Evolutionary conservation across 805 yeast species (phyloP).

Genomic region (Spathaspora arborariae): DNA sequence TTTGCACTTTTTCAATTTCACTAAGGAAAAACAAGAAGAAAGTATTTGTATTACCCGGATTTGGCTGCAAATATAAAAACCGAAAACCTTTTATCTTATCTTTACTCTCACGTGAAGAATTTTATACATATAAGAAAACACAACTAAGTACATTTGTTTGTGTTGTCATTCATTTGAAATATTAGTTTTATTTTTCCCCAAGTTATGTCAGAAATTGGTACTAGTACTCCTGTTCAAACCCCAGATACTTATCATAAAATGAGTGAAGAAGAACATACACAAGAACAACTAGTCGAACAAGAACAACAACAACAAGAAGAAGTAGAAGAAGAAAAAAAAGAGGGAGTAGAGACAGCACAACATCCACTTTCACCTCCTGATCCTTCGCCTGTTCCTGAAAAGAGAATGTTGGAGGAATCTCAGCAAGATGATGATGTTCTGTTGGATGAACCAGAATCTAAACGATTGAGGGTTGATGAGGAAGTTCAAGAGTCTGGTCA

Average conservation of each 20-base stretch:
- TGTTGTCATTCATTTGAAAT: not conserved
- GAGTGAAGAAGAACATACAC: not conserved
- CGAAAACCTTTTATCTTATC: too few species aligned
- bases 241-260: conserved; percentile 26
- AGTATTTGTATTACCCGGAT: conserved; percentile 1
- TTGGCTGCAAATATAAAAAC: conserved; percentile 1
- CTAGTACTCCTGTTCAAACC: conserved; percentile 38
- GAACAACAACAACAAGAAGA: too few species aligned
- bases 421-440: conserved; percentile 8
- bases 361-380: conserved; percentile 44
- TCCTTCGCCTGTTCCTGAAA: conserved; percentile 42
- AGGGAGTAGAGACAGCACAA: conserved; percentile 4
- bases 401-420: conserved; percentile 28
- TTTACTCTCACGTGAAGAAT: too few species aligned
- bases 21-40: not conserved
- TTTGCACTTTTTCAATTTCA: conserved; percentile 2
- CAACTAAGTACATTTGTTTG: not conserved
- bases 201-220: conserved; percentile 13
- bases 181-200: not conserved
- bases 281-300: too few species aligned
- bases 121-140: not conserved
- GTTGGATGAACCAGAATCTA: not conserved
- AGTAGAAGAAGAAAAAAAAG: not conserved
- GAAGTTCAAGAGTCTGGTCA: not conserved
- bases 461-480: conserved; percentile 1